These are phyloP conservation scores for Brasilioporus rufonigricans DNA, from an alignment of 768 basidiomycete genomes.

Conservation along the genomic window DNA sequence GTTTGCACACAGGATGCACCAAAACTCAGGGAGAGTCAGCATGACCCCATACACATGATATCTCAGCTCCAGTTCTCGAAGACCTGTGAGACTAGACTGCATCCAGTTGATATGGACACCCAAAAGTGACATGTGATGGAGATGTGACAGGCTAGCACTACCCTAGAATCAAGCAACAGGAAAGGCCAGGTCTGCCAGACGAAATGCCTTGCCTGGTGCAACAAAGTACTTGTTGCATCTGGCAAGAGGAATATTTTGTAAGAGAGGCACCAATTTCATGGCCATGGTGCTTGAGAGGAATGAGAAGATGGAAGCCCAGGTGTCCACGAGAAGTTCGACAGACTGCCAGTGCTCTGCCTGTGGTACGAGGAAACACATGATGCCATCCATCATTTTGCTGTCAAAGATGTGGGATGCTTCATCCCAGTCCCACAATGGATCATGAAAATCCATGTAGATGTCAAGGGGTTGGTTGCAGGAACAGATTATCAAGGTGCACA, in stretches of 20 bases:
- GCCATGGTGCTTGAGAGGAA: constrained; percentile 44
- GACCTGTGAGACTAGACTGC: constrained; percentile 37
- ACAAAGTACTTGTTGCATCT: constrained; percentile 62
- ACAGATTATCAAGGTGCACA: constrained; percentile 40
- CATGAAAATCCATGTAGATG: constrained; percentile 56
- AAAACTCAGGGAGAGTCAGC: constrained; percentile 49
- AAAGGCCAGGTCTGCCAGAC: constrained; percentile 37
- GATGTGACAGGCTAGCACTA: constrained; percentile 29
- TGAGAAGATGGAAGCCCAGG: constrained; percentile 55
- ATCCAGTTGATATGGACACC: constrained; percentile 62
- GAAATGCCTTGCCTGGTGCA: constrained; percentile 41
- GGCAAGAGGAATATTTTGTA: constrained; percentile 44
- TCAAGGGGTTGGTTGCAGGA: constrained; percentile 47
- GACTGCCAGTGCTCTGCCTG: constrained; percentile 46
- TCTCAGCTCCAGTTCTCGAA: constrained; percentile 49
- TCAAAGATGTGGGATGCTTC: constrained; percentile 42
- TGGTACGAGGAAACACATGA: constrained; percentile 45
- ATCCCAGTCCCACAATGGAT: constrained; percentile 55
- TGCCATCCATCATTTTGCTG: constrained; percentile 42
- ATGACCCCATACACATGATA: constrained; percentile 58
- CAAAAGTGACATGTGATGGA: constrained; percentile 45
- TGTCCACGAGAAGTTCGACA: constrained; percentile 53
- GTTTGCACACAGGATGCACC: constrained; percentile 40
- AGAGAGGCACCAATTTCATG: constrained; percentile 33
- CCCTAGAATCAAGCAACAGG: constrained; percentile 44